Conservation (phyloP, 2,329 filamentous ascomycete species). For the Rugonectria rugulosa region DNA sequence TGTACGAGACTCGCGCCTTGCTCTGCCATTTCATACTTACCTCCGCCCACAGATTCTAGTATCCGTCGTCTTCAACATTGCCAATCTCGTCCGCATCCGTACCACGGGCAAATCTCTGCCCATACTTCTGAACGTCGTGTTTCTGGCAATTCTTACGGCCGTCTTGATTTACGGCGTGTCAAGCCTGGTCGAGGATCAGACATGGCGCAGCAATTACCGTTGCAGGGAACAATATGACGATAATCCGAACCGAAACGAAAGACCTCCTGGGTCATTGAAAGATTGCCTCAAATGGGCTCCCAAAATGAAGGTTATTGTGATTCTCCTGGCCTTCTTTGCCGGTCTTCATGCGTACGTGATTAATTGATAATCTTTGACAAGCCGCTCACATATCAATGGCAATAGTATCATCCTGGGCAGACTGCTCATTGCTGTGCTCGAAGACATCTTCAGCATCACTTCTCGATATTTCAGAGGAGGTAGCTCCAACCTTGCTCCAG, state of each 20-base stretch:
- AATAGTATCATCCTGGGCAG: neutral
- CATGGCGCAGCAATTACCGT: neutral
- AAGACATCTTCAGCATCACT: neutral
- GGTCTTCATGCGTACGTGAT: neutral
- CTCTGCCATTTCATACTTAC: neutral
- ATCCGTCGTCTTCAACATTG: neutral
- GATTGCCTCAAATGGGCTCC: conserved; percentile 3
- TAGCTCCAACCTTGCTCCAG: neutral
- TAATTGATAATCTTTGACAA: neutral
- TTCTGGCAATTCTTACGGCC: neutral
- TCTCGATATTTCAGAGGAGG: neutral
- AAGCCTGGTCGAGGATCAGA: neutral
- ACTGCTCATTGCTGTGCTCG: neutral
- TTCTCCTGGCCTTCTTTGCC: neutral
- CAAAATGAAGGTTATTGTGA: neutral
- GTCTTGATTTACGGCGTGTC: neutral
- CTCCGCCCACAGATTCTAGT: neutral
- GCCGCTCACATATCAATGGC: neutral
- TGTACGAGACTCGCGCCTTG: neutral
- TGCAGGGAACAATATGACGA: neutral
- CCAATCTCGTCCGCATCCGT: conserved; percentile 1
- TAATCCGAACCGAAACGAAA: too few relatives aligned
- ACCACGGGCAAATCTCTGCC: neutral
- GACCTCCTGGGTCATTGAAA: neutral
- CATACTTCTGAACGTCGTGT: neutral